Evolutionary conservation across 176 grass and related monocot species (phyloP).

Genomic region (Stipa capillata): DNA sequence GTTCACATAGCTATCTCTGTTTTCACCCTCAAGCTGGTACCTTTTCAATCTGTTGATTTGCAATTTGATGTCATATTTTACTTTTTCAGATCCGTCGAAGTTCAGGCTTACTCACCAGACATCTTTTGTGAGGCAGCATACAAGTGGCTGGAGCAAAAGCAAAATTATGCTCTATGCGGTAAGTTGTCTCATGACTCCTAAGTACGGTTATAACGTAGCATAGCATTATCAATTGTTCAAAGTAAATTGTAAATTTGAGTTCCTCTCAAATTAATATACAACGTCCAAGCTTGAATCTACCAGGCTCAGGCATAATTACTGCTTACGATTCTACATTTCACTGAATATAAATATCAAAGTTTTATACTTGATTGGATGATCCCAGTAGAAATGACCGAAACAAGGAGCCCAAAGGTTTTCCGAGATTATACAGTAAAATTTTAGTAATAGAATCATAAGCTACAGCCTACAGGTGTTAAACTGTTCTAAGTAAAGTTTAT

Average conservation of each 20-base stretch:
- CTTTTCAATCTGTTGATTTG: not conserved
- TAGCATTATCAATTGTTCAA: not conserved
- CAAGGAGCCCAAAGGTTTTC: not conserved
- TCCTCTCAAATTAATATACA: not conserved
- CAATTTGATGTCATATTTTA: not conserved
- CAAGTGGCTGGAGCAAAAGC: slow-evolving; percentile 57
- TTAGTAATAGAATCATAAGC: not conserved
- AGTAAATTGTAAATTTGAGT: not conserved
- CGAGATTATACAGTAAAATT: not conserved
- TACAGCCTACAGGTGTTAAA: no score
- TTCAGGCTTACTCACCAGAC: slow-evolving; percentile 65
- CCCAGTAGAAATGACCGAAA: not conserved
- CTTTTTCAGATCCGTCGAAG: slow-evolving; percentile 58
- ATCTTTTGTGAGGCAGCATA: slow-evolving; percentile 59
- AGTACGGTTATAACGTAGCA: not conserved
- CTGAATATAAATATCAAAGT: not conserved
- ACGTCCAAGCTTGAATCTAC: not conserved
- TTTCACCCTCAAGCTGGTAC: not conserved
- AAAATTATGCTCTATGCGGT: slow-evolving; percentile 55
- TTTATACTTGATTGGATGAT: no score
- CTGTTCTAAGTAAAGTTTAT: no score
- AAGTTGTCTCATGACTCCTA: slow-evolving; percentile 19
- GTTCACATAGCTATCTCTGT: not conserved
- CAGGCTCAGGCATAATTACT: not conserved
- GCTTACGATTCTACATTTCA: not conserved